Evolutionary conservation across 768 basidiomycete genomes (phyloP), one percentile per base, ranked within the genome.

Genomic region (Russula virescens): DNA sequence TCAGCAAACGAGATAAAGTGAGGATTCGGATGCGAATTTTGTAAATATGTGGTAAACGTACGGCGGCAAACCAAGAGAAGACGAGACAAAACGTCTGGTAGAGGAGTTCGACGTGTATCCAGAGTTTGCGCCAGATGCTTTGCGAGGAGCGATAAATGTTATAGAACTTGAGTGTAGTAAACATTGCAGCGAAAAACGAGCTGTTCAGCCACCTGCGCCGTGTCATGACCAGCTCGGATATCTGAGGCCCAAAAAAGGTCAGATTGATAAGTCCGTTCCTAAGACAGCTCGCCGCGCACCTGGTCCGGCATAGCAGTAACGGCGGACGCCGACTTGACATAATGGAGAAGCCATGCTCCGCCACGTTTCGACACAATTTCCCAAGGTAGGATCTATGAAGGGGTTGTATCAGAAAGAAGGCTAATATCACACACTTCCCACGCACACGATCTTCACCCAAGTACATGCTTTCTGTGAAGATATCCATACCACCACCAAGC

Each of bases 391-490:
- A 98, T 97, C 85, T 70, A 56, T 23, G 46, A 51, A 72, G 57
- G 19, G 47, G 13, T 8, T 18, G 25, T 23, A 48, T 61, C 1
- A 65, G 56, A 43, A 45, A 51, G 25, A 47, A 2, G 45, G 19
- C 51, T 1, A 14, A 23, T 31, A 53, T 53, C 14, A 21, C 19
- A 21, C 46, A 50, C 55, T 31, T 31, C 31, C 31, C 31, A 77
- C 79, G 66, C 72, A 82, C 81, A 61, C 88, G 85, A 79, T 94
- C 93, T 73, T 95, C 93, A 13, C 93, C 92, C 19, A 96, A 81
- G 71, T 95, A 98, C 93, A 96, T 96, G 71, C 96, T 96, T 26
- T 94, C 91, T 5, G 92, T 94, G 75, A 95, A 94, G 63, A 96
- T 93, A 70, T 93, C 92, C 1, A 89, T 89, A 13, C 84, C 89